Evolutionary conservation across 1,139 yeast species (phyloP).

Genomic region (Nadsonia commutata): DNA sequence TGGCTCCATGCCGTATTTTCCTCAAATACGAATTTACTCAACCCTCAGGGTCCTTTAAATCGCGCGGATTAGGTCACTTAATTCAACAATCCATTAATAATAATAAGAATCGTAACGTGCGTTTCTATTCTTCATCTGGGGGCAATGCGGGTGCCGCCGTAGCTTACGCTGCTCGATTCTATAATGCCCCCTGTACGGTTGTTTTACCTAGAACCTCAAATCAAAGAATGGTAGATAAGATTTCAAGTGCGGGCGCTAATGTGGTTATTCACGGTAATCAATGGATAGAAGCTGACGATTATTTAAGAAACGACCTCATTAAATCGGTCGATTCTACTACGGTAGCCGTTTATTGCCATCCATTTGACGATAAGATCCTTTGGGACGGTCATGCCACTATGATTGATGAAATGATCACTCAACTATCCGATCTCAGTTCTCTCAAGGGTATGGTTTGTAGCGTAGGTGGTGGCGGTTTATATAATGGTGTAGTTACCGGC

Average conservation of each 20-base stretch:
- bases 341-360: slow-evolving; percentile 45
- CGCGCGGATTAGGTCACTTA: slow-evolving; percentile 30
- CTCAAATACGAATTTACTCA: slow-evolving; percentile 51
- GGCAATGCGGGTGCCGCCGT: slow-evolving; percentile 74
- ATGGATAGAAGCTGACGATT: slow-evolving; percentile 50
- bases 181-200: slow-evolving; percentile 39
- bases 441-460: slow-evolving; percentile 40
- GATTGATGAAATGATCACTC: slow-evolving; percentile 41
- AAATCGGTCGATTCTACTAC: slow-evolving; percentile 14
- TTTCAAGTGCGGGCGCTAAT: slow-evolving; percentile 37
- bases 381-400: slow-evolving; percentile 60
- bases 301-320: slow-evolving; percentile 28
- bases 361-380: slow-evolving; percentile 47
- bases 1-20: slow-evolving; percentile 27
- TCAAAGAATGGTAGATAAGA: slow-evolving; percentile 28
- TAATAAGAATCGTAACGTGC: slow-evolving; percentile 18
- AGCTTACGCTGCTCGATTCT: slow-evolving; percentile 38
- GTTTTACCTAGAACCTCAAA: slow-evolving; percentile 43
- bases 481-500: slow-evolving; percentile 50
- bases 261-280: slow-evolving; percentile 42
- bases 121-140: slow-evolving; percentile 57
- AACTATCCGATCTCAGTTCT: slow-evolving; percentile 11
- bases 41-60: slow-evolving; percentile 60
- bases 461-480: slow-evolving; percentile 66
- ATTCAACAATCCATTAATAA: slow-evolving; percentile 17